These are phyloP conservation scores for Trametes villosa DNA, from an alignment of 768 basidiomycete species.

Conservation along the genomic window DNA sequence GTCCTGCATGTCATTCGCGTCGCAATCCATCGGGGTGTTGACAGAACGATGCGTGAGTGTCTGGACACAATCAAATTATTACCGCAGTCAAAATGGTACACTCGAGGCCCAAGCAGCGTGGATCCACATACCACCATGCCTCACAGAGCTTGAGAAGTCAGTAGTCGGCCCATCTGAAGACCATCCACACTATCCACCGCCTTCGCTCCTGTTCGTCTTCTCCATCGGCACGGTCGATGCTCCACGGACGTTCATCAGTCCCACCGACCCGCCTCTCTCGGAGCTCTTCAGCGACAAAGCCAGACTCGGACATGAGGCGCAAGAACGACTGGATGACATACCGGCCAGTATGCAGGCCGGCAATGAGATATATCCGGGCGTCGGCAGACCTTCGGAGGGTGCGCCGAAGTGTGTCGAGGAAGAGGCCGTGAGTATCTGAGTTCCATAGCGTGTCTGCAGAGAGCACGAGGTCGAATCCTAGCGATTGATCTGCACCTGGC, in stretches of 20 bases:
- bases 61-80: no score
- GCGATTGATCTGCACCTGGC: neutral
- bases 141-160: neutral
- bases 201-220: slow-evolving; percentile 74
- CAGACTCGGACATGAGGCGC: slow-evolving; percentile 39
- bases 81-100: no score
- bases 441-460: slow-evolving; percentile 86
- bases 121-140: neutral
- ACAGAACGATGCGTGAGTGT: no score
- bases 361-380: slow-evolving; percentile 67
- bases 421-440: slow-evolving; percentile 55
- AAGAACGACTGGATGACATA: slow-evolving; percentile 73
- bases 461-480: slow-evolving; percentile 63
- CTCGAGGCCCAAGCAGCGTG: no score
- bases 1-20: neutral
- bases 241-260: slow-evolving; percentile 50
- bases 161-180: slow-evolving; percentile 25
- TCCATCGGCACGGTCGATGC: slow-evolving; percentile 49
- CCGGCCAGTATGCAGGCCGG: slow-evolving; percentile 76
- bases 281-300: slow-evolving; percentile 50
- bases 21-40: no score
- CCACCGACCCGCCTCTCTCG: slow-evolving; percentile 54
- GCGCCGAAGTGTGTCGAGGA: slow-evolving; percentile 54
- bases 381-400: slow-evolving; percentile 48
- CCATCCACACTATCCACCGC: slow-evolving; percentile 73